phyloP scores from a whole-genome alignment of 75 land plant genomes.

The Pinus albicaulis region DNA sequence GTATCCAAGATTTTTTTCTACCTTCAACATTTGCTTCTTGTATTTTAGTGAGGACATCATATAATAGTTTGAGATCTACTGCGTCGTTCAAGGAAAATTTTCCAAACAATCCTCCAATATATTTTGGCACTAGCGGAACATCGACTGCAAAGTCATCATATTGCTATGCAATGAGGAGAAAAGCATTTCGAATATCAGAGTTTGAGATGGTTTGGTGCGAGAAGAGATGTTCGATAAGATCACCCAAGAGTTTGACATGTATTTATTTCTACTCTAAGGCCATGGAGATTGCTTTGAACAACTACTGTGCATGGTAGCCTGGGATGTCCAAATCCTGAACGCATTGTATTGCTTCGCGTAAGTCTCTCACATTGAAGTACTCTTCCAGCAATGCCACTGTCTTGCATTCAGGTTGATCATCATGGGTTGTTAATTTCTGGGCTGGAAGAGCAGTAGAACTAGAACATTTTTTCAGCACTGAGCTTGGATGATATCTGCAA shows the following conservation, averaged over 20 bases:
- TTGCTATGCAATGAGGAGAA: slow-evolving; percentile 44
- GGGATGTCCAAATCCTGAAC: slow-evolving; percentile 75
- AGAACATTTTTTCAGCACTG: neutral
- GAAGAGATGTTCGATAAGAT: slow-evolving; percentile 49
- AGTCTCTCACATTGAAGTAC: slow-evolving; percentile 52
- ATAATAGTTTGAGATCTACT: no score
- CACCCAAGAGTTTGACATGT: slow-evolving; percentile 33
- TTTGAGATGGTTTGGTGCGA: slow-evolving; percentile 33
- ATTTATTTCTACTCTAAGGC: slow-evolving; percentile 63
- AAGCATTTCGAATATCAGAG: slow-evolving; percentile 56
- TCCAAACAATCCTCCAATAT: slow-evolving; percentile 65
- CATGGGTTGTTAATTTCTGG: slow-evolving; percentile 1
- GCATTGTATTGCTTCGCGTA: slow-evolving; percentile 75
- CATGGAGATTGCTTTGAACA: slow-evolving; percentile 58
- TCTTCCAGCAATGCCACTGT: slow-evolving; percentile 73
- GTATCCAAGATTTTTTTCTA: no score
- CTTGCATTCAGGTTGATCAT: slow-evolving; percentile 43
- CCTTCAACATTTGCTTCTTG: no score
- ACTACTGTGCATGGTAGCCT: slow-evolving; percentile 60
- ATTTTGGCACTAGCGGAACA: slow-evolving; percentile 67
- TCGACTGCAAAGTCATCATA: slow-evolving; percentile 76
- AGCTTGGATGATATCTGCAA: no score
- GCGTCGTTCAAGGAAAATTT: slow-evolving; percentile 17
- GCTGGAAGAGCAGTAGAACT: no score
- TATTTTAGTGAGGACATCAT: no score